A percentile compares a stretch with the other conserved stretches of the same genome.
Conservation (phyloP, 1,284 basidiomycete genomes). For the Ganoderma boninense region DNA sequence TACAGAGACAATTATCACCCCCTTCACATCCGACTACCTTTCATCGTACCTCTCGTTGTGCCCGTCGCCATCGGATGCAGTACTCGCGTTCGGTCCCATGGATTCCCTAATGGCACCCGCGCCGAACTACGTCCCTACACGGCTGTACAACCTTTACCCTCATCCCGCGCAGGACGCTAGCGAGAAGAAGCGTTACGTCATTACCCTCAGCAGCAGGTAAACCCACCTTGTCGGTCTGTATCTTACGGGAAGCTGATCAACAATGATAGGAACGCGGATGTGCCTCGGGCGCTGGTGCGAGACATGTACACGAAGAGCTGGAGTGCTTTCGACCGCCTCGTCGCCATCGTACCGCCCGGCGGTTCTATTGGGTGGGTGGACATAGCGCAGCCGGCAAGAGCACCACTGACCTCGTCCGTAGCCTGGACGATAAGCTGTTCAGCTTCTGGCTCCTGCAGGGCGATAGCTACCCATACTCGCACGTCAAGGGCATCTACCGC, state of each 20-base stretch:
- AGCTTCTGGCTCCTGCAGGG: slow-evolving; percentile 86
- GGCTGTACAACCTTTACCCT: slow-evolving; percentile 73
- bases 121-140: slow-evolving; percentile 73
- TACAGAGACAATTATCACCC: slow-evolving; percentile 73
- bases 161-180: slow-evolving; percentile 80
- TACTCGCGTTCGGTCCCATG: slow-evolving; percentile 81
- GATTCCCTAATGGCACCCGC: slow-evolving; percentile 78
- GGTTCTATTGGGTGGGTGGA: slow-evolving; percentile 80
- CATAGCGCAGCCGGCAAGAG: background rate
- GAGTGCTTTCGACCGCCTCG: slow-evolving; percentile 85
- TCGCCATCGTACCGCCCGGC: slow-evolving; percentile 86
- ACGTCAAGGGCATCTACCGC: slow-evolving; percentile 85
- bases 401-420: slow-evolving; percentile 40
- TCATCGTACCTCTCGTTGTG: slow-evolving; percentile 79
- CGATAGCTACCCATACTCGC: slow-evolving; percentile 74
- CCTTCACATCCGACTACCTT: slow-evolving; percentile 79
- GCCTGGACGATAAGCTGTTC: slow-evolving; percentile 88
- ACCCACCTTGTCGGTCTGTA: slow-evolving; percentile 24
- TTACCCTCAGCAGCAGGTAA: slow-evolving; percentile 74
- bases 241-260: background rate
- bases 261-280: slow-evolving; percentile 76
- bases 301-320: slow-evolving; percentile 92
- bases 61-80: slow-evolving; percentile 73
- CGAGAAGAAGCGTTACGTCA: slow-evolving; percentile 77
- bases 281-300: slow-evolving; percentile 82